Conservation (phyloP, 1,284 basidiomycete species). For the Athelia psychrophila region DNA sequence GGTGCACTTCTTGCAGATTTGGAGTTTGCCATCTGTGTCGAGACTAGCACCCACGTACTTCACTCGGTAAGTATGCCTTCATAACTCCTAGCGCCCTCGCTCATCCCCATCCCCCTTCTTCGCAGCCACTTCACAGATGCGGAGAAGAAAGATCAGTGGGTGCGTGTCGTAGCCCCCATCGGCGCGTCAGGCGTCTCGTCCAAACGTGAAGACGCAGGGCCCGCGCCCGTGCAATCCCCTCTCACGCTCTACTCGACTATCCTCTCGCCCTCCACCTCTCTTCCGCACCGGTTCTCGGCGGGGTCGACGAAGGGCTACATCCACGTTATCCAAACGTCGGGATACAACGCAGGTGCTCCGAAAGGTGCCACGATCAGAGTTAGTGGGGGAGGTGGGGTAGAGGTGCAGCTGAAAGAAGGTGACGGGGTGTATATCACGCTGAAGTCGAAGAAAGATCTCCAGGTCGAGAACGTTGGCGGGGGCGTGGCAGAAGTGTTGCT, state of each 20-base stretch:
- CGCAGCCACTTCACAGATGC: too few relatives aligned
- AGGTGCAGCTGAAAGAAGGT: too few relatives aligned
- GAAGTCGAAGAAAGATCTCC: conserved; percentile 40
- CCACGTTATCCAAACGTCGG: conserved; percentile 73
- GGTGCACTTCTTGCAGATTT: too few relatives aligned
- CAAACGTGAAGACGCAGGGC: conserved; percentile 65
- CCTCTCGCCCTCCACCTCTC: conserved; percentile 48
- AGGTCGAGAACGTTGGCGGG: conserved; percentile 59
- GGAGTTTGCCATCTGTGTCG: too few relatives aligned
- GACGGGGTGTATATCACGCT: conserved; percentile 80
- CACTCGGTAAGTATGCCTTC: too few relatives aligned
- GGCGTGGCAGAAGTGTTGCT: conserved; percentile 63
- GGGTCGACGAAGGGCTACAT: too few relatives aligned
- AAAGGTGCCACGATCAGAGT: conserved; percentile 50
- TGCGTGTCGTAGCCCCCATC: conserved; percentile 69
- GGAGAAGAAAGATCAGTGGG: conserved; percentile 75
- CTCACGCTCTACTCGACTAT: conserved; percentile 69
- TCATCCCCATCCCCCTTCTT: too few relatives aligned
- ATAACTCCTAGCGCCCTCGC: too few relatives aligned
- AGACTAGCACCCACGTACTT: too few relatives aligned
- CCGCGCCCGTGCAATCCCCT: conserved; percentile 69
- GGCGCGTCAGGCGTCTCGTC: conserved; percentile 50
- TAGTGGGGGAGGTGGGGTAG: conserved; percentile 37
- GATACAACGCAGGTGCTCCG: conserved; percentile 59
- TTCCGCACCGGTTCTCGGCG: conserved; percentile 51